Base-by-base conservation (phyloP, 176 grass and related monocot species). In the Carex parvula region DNA sequence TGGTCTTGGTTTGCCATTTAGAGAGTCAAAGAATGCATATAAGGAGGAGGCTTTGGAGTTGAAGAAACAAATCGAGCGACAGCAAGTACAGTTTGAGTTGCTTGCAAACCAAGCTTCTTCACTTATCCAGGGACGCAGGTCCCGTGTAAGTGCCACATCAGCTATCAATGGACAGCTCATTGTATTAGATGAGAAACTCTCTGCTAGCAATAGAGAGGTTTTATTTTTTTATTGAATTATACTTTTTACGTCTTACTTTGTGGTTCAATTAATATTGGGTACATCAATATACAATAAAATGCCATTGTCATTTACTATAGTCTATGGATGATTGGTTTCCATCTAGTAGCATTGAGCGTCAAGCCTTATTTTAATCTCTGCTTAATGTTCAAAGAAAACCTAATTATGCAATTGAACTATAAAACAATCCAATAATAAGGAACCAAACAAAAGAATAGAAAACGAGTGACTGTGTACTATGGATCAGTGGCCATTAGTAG, bases 11-110 rank as follows among this genome's bases (percentile, higher is more conserved):
- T 44, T 50, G 73, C 14, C n/a, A 73, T 86, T 52, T 79, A 99
- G 96, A 64, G 96, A 95, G 94, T 88, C 91, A 86, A 99, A 99
- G 86, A 53, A 93, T 82, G 93, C 93, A 83, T 98, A 91, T 58
- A 92, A 92, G 88, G 88, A 91, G 2, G 96, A 95, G 86, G 91
- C 90, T 85, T 80, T 91, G 87, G 89, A 98, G 82, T 98, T 98
- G 79, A 93, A 98, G 84, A 98, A 90, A 84, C 96, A 95, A 73
- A 83, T 98, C 77, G 86, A 88, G 57, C 82, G 89, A 10, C 92
- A 98, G 65, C 96, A 95, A 83, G 84, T 90, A 77, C 91, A 95
- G 72, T 98, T 93, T 29, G 93, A 98, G 84, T 71, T 98, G 86
- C 93, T 98, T 88, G 89, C 93, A 79, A 87, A 90, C 54, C 96